phyloP scores from a whole-genome alignment of 768 basidiomycete species.

The Crepidotus variabilis region DNA sequence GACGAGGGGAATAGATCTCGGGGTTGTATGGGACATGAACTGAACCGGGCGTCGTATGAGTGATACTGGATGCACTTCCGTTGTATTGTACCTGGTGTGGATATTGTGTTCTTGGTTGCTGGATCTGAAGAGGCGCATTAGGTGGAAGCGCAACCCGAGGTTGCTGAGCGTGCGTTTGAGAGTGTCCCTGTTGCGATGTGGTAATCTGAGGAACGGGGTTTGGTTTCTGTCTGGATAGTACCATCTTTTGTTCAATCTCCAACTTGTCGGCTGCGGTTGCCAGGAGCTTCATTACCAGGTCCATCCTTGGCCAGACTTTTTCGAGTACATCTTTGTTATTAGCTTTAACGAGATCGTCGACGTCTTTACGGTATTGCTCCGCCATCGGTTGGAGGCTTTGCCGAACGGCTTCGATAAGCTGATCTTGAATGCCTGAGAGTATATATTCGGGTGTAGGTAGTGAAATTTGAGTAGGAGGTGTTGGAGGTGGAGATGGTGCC shows the following conservation, averaged over 20 bases:
- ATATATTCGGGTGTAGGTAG: slow-evolving; percentile 11
- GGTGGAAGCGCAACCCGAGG: no score
- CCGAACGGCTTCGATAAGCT: slow-evolving; percentile 12
- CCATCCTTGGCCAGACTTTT: slow-evolving; percentile 16
- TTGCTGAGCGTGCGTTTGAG: no score
- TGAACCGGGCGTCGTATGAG: no score
- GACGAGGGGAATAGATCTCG: no score
- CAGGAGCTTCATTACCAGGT: slow-evolving; percentile 14
- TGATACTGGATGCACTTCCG: no score
- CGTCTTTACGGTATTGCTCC: slow-evolving; percentile 9
- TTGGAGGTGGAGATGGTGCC: slow-evolving; percentile 9
- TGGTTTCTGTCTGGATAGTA: no score
- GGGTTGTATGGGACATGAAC: no score
- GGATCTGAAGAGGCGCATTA: no score
- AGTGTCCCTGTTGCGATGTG: neutral
- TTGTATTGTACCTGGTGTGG: no score
- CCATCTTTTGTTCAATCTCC: neutral
- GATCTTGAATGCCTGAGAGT: slow-evolving; percentile 15
- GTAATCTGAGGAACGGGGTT: neutral
- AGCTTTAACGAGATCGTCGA: slow-evolving; percentile 16
- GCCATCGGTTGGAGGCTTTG: slow-evolving; percentile 13
- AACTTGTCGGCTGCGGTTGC: slow-evolving; percentile 5
- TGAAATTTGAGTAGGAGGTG: neutral
- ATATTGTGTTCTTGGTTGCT: no score
- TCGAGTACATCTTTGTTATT: slow-evolving; percentile 15